Percentiles rank a stretch among this genome's conserved stretches.
Conservation (phyloP, 1,139 yeast genomes). For the Taphrina communis region DNA sequence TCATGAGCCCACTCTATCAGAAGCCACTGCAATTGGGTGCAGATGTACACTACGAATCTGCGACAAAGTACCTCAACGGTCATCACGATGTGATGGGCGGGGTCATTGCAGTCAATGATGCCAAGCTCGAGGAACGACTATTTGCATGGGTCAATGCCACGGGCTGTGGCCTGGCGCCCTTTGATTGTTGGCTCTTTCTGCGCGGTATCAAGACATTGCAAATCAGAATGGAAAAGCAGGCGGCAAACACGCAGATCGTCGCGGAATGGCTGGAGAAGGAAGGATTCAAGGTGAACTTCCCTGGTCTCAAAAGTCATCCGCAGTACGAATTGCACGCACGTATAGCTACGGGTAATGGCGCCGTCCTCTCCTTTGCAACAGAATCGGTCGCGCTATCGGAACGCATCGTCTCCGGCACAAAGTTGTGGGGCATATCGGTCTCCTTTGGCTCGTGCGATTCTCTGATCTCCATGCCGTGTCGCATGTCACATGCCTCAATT, state of each 20-base stretch:
- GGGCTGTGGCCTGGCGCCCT: constrained; percentile 88
- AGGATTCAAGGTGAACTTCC: constrained; percentile 76
- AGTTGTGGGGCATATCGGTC: constrained; percentile 85
- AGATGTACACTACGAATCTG: constrained; percentile 85
- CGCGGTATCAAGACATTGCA: constrained; percentile 89
- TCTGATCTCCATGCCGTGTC: constrained; percentile 77
- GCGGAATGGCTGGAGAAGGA: constrained; percentile 68
- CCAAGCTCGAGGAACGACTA: constrained; percentile 65
- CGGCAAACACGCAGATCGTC: constrained; percentile 68
- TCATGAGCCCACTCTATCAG: constrained; percentile 90
- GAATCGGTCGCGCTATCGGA: constrained; percentile 72
- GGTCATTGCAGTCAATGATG: constrained; percentile 72
- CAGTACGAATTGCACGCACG: constrained; percentile 78
- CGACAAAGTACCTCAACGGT: constrained; percentile 89
- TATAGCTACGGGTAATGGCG: constrained; percentile 85
- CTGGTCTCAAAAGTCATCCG: constrained; percentile 73
- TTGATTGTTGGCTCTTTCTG: constrained; percentile 92
- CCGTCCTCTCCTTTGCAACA: constrained; percentile 86
- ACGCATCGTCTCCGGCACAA: constrained; percentile 73
- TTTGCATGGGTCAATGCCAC: constrained; percentile 85
- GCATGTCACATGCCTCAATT: constrained; percentile 91
- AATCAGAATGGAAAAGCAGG: constrained; percentile 74
- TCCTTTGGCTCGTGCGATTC: constrained; percentile 95
- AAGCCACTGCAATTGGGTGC: constrained; percentile 86
- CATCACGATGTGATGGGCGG: constrained; percentile 94